A percentile compares a stretch with the other conserved stretches of the same genome.
Evolutionary conservation across 306 rosid genomes (phyloP).

Genomic region (Begonia peltatifolia): DNA sequence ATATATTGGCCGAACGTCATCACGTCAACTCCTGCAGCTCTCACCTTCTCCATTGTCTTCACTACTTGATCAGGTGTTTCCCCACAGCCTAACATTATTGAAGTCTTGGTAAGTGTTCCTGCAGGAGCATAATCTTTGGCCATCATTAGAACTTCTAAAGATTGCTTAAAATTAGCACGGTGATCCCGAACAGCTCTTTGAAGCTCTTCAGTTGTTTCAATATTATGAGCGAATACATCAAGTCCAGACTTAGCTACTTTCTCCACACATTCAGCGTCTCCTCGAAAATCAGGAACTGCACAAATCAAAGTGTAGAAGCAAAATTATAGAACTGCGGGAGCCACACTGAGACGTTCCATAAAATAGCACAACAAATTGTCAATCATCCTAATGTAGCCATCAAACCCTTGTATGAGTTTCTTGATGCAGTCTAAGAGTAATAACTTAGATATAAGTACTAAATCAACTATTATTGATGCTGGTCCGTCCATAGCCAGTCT

Average conservation of each 20-base stretch:
- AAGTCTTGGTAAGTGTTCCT: constrained; percentile 93
- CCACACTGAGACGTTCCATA: too few relatives aligned
- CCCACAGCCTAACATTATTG: constrained; percentile 96
- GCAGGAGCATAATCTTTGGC: constrained; percentile 78
- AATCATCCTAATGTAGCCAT: too few relatives aligned
- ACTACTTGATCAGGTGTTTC: constrained; percentile 91
- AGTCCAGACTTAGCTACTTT: constrained; percentile 81
- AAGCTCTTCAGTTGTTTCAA: constrained; percentile 98
- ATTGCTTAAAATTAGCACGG: constrained; percentile 89
- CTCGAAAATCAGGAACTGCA: constrained; percentile 92
- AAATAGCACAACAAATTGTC: too few relatives aligned
- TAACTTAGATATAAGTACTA: too few relatives aligned
- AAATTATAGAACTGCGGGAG: constrained; percentile 7
- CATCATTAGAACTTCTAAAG: constrained; percentile 78
- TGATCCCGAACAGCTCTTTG: constrained; percentile 74
- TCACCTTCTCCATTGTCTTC: constrained; percentile 97
- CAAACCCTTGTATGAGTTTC: too few relatives aligned
- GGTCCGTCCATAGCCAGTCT: too few relatives aligned
- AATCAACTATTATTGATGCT: too few relatives aligned
- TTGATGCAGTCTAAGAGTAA: too few relatives aligned
- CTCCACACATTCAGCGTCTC: constrained; percentile 64
- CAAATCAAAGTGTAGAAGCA: constrained; percentile 12
- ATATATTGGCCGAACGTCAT: constrained; percentile 97
- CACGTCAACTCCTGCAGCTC: constrained; percentile 97
- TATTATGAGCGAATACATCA: constrained; percentile 95